phyloP scores from a whole-genome alignment of 257 asterid species.

The Ballota nigra region DNA sequence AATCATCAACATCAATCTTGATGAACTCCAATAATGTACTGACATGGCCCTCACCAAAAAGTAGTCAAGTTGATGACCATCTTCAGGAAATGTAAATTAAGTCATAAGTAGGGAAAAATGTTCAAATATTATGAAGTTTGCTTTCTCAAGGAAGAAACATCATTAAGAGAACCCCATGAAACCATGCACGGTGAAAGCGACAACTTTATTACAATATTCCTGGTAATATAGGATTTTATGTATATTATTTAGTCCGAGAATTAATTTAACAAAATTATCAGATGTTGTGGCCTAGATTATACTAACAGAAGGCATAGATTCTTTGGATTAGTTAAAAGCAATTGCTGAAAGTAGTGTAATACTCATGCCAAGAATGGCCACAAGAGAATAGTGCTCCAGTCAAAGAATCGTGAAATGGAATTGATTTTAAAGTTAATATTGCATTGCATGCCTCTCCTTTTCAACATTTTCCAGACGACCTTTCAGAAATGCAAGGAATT shows the following conservation, averaged over 20 bases:
- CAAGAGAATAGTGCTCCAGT: not conserved
- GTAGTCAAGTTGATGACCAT: constrained; percentile 72
- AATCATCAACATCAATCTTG: constrained; percentile 66
- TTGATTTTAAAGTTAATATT: not conserved
- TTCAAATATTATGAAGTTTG: not conserved
- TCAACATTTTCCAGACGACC: not conserved
- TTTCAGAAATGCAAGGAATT: not conserved
- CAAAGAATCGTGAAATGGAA: not conserved
- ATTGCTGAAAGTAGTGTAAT: not conserved
- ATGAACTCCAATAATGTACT: constrained; percentile 54
- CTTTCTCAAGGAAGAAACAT: no score
- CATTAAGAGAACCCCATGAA: no score
- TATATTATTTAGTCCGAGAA: no score
- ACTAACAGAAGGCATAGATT: not conserved
- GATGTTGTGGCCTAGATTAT: not conserved
- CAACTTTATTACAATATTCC: not conserved
- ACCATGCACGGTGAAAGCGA: no score
- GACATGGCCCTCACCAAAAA: constrained; percentile 74
- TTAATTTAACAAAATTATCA: not conserved
- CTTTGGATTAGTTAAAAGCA: no score
- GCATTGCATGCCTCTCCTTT: not conserved
- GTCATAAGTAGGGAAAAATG: not conserved
- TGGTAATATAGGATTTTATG: not conserved
- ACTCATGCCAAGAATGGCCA: not conserved
- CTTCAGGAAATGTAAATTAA: constrained; percentile 25